Base-by-base conservation (phyloP, 352 stramenopile species). In the Globisporangium paddicum region DNA sequence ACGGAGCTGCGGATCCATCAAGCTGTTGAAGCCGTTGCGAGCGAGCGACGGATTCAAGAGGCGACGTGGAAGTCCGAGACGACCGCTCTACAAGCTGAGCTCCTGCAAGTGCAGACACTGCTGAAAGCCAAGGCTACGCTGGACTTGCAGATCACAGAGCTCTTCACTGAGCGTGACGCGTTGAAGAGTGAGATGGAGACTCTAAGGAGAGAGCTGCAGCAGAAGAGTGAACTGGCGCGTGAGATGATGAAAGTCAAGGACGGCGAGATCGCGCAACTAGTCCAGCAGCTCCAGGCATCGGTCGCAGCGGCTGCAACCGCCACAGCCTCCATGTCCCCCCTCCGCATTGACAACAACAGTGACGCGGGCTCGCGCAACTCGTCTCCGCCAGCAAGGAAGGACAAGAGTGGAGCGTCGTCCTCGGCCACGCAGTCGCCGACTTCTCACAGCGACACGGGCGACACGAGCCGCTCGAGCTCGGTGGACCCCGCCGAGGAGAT, bases 171-270 rank as follows among this genome's bases (percentile, higher is more conserved):
- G 30, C 83, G 84, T 45, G 69, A 69, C 34, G 41, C 34, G 10
- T 56, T 90, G 11, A 54, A 62, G 28, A 21, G 54, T 4, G 64
- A 82, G 5, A 42, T 85, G 21, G 25, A 59, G 5, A 25, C 35
- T 1, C 55, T 89, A 9, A 74, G 69, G 60, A 74, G 77, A 35
- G 66, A 78, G 5, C 37, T 77, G 10, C 60, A 65, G 26, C 62
- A 51, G 10, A 77, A 83, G 55, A 76, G 64, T 8, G 67, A 82
- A 23, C 58, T 60, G 1, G 66, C 71, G 9, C 64, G 73, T 34
- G 66, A 85, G 54, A 72, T 73, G 55, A 58, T 87, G 42, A 60
- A 75, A 45, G 62, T 66, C 19, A 89, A 89, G 58, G 70, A 89
- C 34, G 38, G 64, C 8, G 76, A 91, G 55, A 67, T 89, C 10